Evolutionary conservation across 2,329 filamentous ascomycete species (phyloP).

Genomic region (Waltergamsia citrina): DNA sequence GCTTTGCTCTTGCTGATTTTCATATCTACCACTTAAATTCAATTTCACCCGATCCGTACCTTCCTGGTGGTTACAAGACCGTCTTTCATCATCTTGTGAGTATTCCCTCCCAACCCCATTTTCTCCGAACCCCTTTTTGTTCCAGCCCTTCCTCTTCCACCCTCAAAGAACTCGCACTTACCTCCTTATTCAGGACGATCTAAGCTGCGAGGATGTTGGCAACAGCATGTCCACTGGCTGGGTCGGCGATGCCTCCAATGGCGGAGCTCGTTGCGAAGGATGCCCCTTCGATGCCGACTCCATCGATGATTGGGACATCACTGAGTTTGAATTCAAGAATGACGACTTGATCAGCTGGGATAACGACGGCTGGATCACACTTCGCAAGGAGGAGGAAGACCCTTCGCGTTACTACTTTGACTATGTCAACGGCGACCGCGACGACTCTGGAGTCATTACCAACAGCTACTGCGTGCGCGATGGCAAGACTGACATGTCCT

Average conservation of each 20-base stretch:
- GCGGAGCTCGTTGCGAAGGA: background rate
- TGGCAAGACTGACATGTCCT: background rate
- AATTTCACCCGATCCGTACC: background rate
- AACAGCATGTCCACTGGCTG: background rate
- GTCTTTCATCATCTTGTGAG: background rate
- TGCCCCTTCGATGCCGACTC: background rate
- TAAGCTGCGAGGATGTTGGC: background rate
- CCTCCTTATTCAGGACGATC: too few relatives aligned
- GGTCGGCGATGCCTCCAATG: background rate
- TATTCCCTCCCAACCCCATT: background rate
- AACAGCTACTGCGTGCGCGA: background rate
- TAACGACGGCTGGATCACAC: background rate
- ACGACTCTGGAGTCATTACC: background rate
- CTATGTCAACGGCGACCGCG: background rate
- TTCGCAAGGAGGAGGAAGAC: background rate
- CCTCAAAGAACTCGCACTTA: too few relatives aligned
- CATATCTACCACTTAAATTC: background rate
- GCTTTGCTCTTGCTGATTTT: background rate
- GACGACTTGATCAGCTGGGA: background rate
- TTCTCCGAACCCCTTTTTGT: too few relatives aligned
- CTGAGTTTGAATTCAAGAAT: background rate
- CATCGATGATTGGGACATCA: background rate
- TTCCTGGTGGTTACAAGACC: background rate
- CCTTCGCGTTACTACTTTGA: background rate
- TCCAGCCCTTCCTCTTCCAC: too few relatives aligned